Evolutionary conservation across 148 eudicot species (phyloP).

Genomic region (Diospyros lotus): DNA sequence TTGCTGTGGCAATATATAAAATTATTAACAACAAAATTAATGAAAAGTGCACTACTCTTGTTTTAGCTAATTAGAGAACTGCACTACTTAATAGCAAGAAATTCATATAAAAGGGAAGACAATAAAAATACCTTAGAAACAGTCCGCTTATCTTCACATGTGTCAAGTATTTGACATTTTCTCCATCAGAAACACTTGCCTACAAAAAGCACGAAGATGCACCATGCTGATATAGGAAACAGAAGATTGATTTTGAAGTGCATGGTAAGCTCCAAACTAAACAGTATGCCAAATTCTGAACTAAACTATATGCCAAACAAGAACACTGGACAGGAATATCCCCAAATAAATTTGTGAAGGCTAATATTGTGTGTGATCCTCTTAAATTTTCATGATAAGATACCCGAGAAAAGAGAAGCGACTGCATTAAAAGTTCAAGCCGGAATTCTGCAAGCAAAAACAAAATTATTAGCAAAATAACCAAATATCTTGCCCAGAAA

Average conservation of each 20-base stretch:
- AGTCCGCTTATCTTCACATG: constrained; percentile 71
- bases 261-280: background rate
- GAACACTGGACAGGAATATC: background rate
- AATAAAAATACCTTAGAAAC: constrained; percentile 60
- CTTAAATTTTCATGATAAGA: constrained; percentile 4
- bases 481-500: background rate
- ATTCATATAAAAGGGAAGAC: background rate
- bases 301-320: background rate
- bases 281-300: background rate
- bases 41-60: background rate
- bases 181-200: constrained; percentile 88
- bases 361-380: background rate
- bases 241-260: background rate
- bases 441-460: constrained; percentile 66
- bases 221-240: too few relatives aligned
- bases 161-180: constrained; percentile 56
- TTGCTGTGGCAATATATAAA: background rate
- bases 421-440: constrained; percentile 95
- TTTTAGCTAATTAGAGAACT: background rate
- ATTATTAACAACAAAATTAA: background rate
- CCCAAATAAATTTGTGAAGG: background rate
- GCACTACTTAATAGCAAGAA: background rate
- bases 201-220: constrained; percentile 24
- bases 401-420: constrained; percentile 89
- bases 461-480: constrained; percentile 17